Evolutionary conservation across 1,139 yeast species (phyloP), one percentile per base, ranked within the genome.

Genomic region (Nakaseomyces kungkrabaensis): DNA sequence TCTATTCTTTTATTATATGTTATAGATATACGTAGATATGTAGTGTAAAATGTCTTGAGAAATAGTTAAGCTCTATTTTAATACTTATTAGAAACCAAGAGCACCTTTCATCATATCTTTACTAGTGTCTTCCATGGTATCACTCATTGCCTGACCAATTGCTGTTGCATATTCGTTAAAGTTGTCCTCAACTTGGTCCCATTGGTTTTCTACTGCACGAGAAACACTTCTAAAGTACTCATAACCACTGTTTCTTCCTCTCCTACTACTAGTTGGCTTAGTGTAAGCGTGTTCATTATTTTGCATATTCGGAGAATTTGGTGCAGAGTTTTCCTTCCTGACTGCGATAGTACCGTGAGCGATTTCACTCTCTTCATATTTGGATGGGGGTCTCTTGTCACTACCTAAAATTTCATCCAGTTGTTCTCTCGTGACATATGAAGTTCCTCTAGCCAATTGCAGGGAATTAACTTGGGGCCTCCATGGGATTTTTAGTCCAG

Each of bases 361-460:
- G 54, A 82, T 65, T 34, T 66, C 70, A 52, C 80, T 75, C 57
- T 84, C 92, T 31, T 72, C 71, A 50, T 73, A 73, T 54, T 77
- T 80, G 0, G 81, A 69, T 0, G 73, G 69, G 27, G 77, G 74
- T 59, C 87, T 72, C 51, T 74, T 76, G 0, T 79, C 80, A 0
- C 89, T 88, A 7, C 81, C 80, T 37, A 85, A 71, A 45, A 83
- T 60, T n/a, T 58, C 51, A 45, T 79, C 75, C 54, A 85, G 68
- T 54, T 87, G 96, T 1, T 76, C 74, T 34, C 76, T 67, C 3
- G 80, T 72, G 13, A 84, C 75, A 53, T 75, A 74, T 41, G 77
- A 79, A 1, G 82, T 75, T 5, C 96, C 96, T 57, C 83, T 81
- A 9, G 94, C 88, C 95, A 97, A 86, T 67, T 84, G 94, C 49